These are phyloP conservation scores for Quambalaria eucalypti DNA, from an alignment of 1,284 basidiomycete species.

Conservation along the genomic window DNA sequence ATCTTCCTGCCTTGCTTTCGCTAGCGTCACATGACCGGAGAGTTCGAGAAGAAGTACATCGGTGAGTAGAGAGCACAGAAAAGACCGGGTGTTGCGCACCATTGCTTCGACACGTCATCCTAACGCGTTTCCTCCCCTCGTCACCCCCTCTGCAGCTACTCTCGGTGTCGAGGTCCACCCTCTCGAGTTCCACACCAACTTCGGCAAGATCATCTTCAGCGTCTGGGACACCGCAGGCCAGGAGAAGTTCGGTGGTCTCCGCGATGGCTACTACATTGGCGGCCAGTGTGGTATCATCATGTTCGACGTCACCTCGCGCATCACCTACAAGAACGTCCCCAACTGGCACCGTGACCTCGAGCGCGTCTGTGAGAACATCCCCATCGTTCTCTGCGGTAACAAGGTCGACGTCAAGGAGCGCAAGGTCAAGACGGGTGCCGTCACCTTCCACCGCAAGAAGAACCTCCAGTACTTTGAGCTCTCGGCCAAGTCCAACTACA, in stretches of 20 bases:
- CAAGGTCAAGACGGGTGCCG: constrained; percentile 96
- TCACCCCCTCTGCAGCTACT: constrained; percentile 60
- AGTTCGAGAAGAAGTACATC: constrained; percentile 99
- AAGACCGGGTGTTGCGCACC: no score
- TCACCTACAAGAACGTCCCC: constrained; percentile 99
- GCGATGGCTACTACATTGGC: constrained; percentile 45
- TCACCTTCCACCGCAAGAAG: constrained; percentile 99
- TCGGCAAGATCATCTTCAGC: constrained; percentile 97
- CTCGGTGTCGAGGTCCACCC: constrained; percentile 99
- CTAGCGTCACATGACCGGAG: constrained; percentile 88
- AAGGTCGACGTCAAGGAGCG: constrained; percentile 99
- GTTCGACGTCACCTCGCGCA: constrained; percentile 99
- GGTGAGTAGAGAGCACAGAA: no score
- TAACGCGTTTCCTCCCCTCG: constrained; percentile 2
- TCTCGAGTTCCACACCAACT: constrained; percentile 91
- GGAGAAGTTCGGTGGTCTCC: constrained; percentile 73
- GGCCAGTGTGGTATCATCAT: constrained; percentile 99
- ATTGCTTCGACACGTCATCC: not conserved
- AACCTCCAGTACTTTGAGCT: constrained; percentile 99
- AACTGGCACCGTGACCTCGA: constrained; percentile 99
- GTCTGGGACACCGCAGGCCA: constrained; percentile 99
- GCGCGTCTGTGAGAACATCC: constrained; percentile 98
- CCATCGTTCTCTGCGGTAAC: constrained; percentile 98
- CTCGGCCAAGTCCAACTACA: constrained; percentile 99
- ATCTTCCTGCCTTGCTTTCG: not conserved